phyloP scores from a whole-genome alignment of 139 green algal genomes.

The Desmodesmus armatus region DNA sequence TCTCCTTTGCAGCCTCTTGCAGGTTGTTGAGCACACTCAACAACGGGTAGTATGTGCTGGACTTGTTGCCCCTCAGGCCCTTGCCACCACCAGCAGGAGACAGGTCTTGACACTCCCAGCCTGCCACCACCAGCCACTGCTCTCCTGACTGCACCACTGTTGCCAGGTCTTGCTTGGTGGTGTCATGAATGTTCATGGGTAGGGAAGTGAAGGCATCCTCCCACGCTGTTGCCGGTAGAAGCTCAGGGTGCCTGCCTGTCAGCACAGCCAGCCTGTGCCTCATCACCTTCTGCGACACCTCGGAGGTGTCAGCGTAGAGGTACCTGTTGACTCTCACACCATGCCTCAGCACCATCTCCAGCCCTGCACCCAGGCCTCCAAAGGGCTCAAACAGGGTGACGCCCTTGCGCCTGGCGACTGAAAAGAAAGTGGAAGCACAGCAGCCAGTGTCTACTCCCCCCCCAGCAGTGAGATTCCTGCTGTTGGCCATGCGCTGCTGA shows the following conservation, averaged over 20 bases:
- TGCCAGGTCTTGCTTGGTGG: not conserved
- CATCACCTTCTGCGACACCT: not conserved
- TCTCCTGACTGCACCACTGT: not conserved
- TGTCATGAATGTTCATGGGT: not conserved
- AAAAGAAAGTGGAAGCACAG: not conserved
- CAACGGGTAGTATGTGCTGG: not conserved
- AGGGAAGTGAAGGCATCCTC: constrained; percentile 3
- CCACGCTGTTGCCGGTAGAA: not conserved
- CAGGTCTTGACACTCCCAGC: constrained; percentile 46
- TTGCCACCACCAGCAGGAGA: not conserved
- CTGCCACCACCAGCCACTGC: constrained; percentile 46
- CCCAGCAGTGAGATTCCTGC: not conserved
- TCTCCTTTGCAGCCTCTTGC: constrained; percentile 12
- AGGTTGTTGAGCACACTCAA: constrained; percentile 4
- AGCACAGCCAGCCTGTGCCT: not conserved
- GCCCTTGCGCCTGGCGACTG: not conserved
- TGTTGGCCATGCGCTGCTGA: not conserved
- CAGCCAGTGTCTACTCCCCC: not conserved
- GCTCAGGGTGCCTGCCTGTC: constrained; percentile 1
- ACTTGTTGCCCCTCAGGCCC: constrained; percentile 1
- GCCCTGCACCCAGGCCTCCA: constrained; percentile 31
- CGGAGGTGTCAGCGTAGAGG: constrained; percentile 9
- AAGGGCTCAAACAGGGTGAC: constrained; percentile 36
- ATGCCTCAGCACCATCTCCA: constrained; percentile 34
- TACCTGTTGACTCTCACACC: constrained; percentile 27